phyloP scores from a whole-genome alignment of 177 flowering plant genomes.

The Vitis hybrid region DNA sequence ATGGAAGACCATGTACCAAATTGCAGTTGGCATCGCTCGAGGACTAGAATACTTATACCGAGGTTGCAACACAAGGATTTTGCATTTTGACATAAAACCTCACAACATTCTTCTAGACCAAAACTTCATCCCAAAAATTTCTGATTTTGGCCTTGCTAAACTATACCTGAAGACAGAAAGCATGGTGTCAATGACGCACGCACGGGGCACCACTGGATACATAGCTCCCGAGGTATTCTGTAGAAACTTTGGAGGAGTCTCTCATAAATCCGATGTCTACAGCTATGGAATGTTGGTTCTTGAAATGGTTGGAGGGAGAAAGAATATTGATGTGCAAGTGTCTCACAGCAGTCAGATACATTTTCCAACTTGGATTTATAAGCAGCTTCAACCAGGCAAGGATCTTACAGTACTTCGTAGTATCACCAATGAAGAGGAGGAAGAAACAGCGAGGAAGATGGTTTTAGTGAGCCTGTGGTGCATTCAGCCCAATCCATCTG shows the following conservation, averaged over 20 bases:
- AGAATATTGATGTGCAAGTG: neutral
- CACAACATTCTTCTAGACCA: conserved; percentile 18
- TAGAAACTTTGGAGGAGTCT: conserved; percentile 12
- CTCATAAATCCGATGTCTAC: conserved; percentile 22
- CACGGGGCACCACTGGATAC: conserved; percentile 18
- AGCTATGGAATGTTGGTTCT: conserved; percentile 23
- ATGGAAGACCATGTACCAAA: neutral
- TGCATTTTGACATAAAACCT: conserved; percentile 28
- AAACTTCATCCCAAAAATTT: conserved; percentile 16
- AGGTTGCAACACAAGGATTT: conserved; percentile 18
- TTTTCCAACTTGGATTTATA: no score
- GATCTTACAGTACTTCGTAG: no score
- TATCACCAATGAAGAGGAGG: no score
- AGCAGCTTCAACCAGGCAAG: no score
- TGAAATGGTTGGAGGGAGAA: conserved; percentile 22
- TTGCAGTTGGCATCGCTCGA: conserved; percentile 15
- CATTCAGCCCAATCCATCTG: no score
- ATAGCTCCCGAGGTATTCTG: conserved; percentile 23
- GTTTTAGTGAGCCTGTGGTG: no score
- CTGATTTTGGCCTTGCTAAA: conserved; percentile 25
- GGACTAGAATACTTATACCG: conserved; percentile 23
- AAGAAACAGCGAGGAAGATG: no score
- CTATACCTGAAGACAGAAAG: conserved; percentile 6
- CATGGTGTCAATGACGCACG: conserved; percentile 5
- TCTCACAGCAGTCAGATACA: neutral